Percentiles rank a stretch among this genome's conserved stretches.
These are phyloP conservation scores for Dissoconium aciculare DNA, from an alignment of 2,329 filamentous ascomycete species.

Conservation along the genomic window DNA sequence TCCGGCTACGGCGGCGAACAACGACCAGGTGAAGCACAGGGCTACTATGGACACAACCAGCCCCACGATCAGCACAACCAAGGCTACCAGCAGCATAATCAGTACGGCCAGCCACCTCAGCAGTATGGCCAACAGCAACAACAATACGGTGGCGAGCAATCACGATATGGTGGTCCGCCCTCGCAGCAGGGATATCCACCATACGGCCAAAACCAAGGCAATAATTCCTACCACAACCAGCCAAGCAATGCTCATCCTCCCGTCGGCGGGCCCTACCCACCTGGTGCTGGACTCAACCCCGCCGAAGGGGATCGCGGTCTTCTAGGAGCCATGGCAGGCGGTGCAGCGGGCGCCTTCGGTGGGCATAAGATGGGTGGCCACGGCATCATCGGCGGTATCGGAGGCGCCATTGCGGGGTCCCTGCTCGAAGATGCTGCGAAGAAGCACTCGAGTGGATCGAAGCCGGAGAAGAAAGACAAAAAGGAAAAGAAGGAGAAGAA, in stretches of 20 bases:
- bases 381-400: constrained; percentile 42
- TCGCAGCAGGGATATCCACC: constrained; percentile 11
- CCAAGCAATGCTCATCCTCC: constrained; percentile 5
- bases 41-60: constrained; percentile 2
- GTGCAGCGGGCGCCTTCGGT: constrained; percentile 41
- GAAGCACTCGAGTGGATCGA: constrained; percentile 26
- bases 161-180: constrained; percentile 6
- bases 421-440: constrained; percentile 41
- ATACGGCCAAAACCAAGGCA: constrained; percentile 11
- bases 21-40: constrained; percentile 5
- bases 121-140: constrained; percentile 10
- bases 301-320: constrained; percentile 39
- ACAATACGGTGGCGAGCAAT: constrained; percentile 3
- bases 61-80: constrained; percentile 1
- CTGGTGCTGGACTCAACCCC: constrained; percentile 5
- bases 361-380: constrained; percentile 40
- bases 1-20: constrained; percentile 7
- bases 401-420: constrained; percentile 41
- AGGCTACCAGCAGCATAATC: constrained; percentile 16
- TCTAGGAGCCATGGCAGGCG: constrained; percentile 41
- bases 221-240: constrained; percentile 10
- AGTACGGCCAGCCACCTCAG: constrained; percentile 19
- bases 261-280: constrained; percentile 7
- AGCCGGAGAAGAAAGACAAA: constrained; percentile 22
- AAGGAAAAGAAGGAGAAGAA: constrained; percentile 10